phyloP scores from a whole-genome alignment of 805 yeast species.

The Sugiyamaella mastotermitis region DNA sequence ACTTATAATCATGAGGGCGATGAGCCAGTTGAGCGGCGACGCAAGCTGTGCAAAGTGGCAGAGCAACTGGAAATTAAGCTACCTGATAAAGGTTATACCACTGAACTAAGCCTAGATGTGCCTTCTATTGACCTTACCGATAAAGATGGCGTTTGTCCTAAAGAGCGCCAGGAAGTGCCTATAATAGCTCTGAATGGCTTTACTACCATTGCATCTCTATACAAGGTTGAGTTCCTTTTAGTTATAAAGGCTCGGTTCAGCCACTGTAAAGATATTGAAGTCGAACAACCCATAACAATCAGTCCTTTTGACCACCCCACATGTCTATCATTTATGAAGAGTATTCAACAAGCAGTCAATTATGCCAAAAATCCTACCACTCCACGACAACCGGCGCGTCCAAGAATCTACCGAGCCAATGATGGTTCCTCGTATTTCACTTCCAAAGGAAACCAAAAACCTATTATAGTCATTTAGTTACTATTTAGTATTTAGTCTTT shows the following conservation, averaged over 20 bases:
- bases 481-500: neutral
- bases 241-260: slow-evolving; percentile 31
- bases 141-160: slow-evolving; percentile 24
- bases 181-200: slow-evolving; percentile 29
- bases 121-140: slow-evolving; percentile 24
- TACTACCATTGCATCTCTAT: slow-evolving; percentile 31
- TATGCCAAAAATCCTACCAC: slow-evolving; percentile 20
- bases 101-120: slow-evolving; percentile 25
- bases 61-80: slow-evolving; percentile 25
- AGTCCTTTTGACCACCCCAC: slow-evolving; percentile 33
- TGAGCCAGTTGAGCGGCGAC: slow-evolving; percentile 27
- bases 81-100: slow-evolving; percentile 18
- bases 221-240: slow-evolving; percentile 29
- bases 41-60: slow-evolving; percentile 26
- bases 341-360: slow-evolving; percentile 29
- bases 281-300: slow-evolving; percentile 29
- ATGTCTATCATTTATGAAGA: slow-evolving; percentile 30
- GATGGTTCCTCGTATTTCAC: slow-evolving; percentile 2
- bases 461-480: slow-evolving; percentile 3
- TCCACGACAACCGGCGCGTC: slow-evolving; percentile 10
- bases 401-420: slow-evolving; percentile 1
- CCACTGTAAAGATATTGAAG: slow-evolving; percentile 34
- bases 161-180: slow-evolving; percentile 33
- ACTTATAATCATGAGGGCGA: slow-evolving; percentile 27
- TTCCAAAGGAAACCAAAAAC: too few species aligned